Percentiles rank a stretch among this genome's conserved stretches.
Conservation (phyloP, 192 early-diverging fungal genomes). For the Rhizoclosmatium sp. region DNA sequence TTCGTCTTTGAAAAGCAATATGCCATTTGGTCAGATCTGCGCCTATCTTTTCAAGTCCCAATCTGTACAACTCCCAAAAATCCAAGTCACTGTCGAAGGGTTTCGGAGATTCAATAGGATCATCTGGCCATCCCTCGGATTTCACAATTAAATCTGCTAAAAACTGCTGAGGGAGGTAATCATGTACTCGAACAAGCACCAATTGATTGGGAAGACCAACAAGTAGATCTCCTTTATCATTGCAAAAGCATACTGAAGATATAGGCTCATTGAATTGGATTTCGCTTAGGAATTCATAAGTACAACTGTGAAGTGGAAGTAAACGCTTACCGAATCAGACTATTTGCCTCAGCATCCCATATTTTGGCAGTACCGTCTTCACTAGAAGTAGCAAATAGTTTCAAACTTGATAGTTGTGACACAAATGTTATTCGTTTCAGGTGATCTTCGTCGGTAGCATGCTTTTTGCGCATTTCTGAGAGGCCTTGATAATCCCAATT, state of each 20-base stretch:
- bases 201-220: constrained; percentile 54
- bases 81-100: constrained; percentile 56
- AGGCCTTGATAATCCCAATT: constrained; percentile 8
- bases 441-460: constrained; percentile 59
- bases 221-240: constrained; percentile 56
- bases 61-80: constrained; percentile 57
- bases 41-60: constrained; percentile 30
- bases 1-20: constrained; percentile 17
- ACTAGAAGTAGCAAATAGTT: constrained; percentile 50
- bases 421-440: constrained; percentile 41
- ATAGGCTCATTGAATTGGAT: constrained; percentile 60
- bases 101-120: constrained; percentile 50
- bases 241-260: constrained; percentile 47
- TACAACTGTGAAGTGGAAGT: background rate
- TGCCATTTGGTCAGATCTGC: constrained; percentile 46
- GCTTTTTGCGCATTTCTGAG: constrained; percentile 28
- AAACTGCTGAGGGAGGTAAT: constrained; percentile 54
- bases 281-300: constrained; percentile 58
- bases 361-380: constrained; percentile 60
- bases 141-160: constrained; percentile 39
- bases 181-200: constrained; percentile 52
- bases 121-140: constrained; percentile 46
- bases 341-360: constrained; percentile 53
- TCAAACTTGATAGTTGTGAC: constrained; percentile 19
- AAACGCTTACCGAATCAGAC: constrained; percentile 42